Conservation (phyloP, 495 filamentous ascomycete genomes). For the Neohortaea acidophila region DNA sequence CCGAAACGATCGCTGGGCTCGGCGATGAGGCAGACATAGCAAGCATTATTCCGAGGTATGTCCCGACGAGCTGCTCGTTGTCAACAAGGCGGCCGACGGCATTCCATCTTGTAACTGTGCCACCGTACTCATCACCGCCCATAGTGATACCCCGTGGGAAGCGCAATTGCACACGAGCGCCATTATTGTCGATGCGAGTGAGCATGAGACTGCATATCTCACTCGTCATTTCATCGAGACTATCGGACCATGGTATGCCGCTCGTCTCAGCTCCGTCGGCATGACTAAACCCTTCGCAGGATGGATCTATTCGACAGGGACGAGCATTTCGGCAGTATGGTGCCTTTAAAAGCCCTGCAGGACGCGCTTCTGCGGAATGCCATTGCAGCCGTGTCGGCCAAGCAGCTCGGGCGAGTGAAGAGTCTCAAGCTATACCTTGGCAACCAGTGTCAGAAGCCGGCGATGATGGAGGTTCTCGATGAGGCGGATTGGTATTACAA, state of each 20-base stretch:
- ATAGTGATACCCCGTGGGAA: too few species aligned
- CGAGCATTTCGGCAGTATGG: slow-evolving; percentile 40
- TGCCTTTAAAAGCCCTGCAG: slow-evolving; percentile 41
- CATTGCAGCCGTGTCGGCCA: slow-evolving; percentile 47
- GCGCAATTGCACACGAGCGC: slow-evolving; percentile 10
- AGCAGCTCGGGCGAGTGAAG: slow-evolving; percentile 42
- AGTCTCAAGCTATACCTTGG: slow-evolving; percentile 35
- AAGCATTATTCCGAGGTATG: too few species aligned
- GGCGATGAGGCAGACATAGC: too few species aligned
- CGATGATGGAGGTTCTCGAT: slow-evolving; percentile 38
- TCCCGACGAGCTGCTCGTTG: too few species aligned
- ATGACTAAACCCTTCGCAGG: slow-evolving; percentile 17
- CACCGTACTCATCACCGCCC: too few species aligned
- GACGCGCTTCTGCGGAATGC: slow-evolving; percentile 46
- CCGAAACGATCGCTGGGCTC: slow-evolving; percentile 1
- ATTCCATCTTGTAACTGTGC: too few species aligned
- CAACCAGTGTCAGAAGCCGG: slow-evolving; percentile 34
- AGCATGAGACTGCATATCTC: slow-evolving; percentile 45
- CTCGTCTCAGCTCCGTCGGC: neutral
- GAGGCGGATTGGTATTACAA: slow-evolving; percentile 43
- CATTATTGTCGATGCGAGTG: slow-evolving; percentile 18
- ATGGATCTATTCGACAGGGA: slow-evolving; percentile 48
- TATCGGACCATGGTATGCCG: slow-evolving; percentile 36
- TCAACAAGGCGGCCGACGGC: too few species aligned
- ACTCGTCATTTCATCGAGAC: slow-evolving; percentile 49